Evolutionary conservation across 352 stramenopile species (phyloP).

Genomic region (Globisporangium solare): DNA sequence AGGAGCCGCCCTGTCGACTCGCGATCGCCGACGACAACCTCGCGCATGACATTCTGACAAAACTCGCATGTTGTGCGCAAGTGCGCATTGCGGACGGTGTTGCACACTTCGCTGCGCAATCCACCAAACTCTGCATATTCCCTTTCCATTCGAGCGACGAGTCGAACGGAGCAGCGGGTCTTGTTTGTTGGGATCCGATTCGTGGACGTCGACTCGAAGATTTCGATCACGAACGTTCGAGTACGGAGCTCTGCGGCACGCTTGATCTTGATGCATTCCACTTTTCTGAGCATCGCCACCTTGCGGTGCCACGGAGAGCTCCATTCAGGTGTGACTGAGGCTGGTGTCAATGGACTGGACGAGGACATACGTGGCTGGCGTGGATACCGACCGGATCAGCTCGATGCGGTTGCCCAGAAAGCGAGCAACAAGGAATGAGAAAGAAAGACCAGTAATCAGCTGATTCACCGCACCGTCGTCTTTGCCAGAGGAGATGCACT

Average conservation of each 20-base stretch:
- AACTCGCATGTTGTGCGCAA: neutral
- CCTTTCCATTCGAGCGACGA: neutral
- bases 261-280: neutral
- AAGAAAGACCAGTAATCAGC: too few species aligned
- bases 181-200: neutral
- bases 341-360: neutral
- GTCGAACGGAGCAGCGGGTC: neutral
- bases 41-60: neutral
- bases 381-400: too few species aligned
- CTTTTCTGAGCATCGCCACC: neutral
- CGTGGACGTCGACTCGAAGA: neutral
- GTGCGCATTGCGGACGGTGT: neutral
- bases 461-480: too few species aligned
- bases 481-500: too few species aligned
- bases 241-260: neutral
- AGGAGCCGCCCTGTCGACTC: neutral
- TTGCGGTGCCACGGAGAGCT: neutral
- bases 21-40: neutral
- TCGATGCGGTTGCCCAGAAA: too few species aligned
- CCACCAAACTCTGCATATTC: neutral
- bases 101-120: neutral
- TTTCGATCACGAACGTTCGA: neutral
- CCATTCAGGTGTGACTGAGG: neutral
- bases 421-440: too few species aligned
- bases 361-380: neutral